Percentiles rank a stretch among this genome's conserved stretches.
Conservation (phyloP, 768 basidiomycete genomes). For the Suillus paluster region DNA sequence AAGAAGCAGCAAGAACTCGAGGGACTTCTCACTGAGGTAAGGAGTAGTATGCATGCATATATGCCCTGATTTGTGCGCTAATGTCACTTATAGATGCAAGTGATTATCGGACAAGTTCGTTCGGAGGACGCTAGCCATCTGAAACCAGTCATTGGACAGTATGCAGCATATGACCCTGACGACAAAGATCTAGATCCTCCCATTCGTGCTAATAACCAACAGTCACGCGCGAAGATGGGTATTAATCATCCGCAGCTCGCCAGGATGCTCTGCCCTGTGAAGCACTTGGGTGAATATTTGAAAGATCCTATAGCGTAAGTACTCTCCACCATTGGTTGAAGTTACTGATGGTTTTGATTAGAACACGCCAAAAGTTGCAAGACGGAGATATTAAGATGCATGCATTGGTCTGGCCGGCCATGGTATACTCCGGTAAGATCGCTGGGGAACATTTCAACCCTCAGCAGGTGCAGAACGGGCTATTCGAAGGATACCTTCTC, state of each 20-base stretch:
- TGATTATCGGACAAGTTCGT: background rate
- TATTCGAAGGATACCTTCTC: conserved; percentile 3
- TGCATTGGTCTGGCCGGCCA: background rate
- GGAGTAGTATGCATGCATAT: no score
- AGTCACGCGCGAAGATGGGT: conserved; percentile 6
- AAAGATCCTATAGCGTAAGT: background rate
- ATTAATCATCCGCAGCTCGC: conserved; percentile 9
- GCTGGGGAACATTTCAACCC: conserved; percentile 10
- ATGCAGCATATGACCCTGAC: conserved; percentile 3
- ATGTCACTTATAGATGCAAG: conserved; percentile 1
- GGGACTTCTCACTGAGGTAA: background rate
- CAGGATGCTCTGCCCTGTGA: conserved; percentile 5
- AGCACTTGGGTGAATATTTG: background rate
- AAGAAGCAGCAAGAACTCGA: background rate
- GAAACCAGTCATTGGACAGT: background rate
- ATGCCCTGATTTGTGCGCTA: background rate
- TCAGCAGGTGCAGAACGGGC: background rate
- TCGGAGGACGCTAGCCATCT: background rate
- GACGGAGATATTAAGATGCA: conserved; percentile 11
- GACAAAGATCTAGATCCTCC: background rate
- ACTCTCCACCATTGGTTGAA: background rate
- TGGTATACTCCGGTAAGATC: conserved; percentile 7
- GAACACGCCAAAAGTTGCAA: conserved; percentile 6
- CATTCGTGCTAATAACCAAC: background rate
- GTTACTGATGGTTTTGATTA: background rate